Conservation (phyloP, 2,329 filamentous ascomycete genomes). For the Cladosporium halotolerans region DNA sequence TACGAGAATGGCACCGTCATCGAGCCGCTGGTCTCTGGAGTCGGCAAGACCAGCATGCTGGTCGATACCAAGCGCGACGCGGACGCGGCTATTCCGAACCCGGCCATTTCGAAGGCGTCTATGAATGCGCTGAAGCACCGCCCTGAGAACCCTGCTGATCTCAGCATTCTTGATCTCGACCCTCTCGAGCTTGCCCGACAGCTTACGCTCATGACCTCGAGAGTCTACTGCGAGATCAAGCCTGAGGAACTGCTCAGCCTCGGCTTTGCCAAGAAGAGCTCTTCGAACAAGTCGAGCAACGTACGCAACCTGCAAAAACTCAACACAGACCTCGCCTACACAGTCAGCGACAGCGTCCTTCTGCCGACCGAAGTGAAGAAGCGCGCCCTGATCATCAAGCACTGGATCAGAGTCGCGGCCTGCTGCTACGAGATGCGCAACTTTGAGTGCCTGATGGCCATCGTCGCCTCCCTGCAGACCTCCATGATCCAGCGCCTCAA, state of each 20-base stretch:
- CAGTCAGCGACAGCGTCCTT: constrained; percentile 89
- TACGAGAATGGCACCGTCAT: constrained; percentile 35
- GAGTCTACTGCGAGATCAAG: constrained; percentile 83
- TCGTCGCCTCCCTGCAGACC: constrained; percentile 88
- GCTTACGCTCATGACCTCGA: constrained; percentile 85
- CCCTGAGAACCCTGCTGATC: constrained; percentile 62
- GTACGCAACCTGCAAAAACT: constrained; percentile 91
- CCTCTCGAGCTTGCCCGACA: constrained; percentile 86
- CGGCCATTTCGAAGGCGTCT: constrained; percentile 70
- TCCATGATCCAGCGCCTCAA: constrained; percentile 83
- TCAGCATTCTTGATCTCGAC: constrained; percentile 84
- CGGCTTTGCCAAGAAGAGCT: constrained; percentile 88
- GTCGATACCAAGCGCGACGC: constrained; percentile 51
- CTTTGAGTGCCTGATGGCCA: constrained; percentile 94
- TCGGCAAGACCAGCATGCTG: constrained; percentile 79
- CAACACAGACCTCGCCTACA: constrained; percentile 84
- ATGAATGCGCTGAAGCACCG: constrained; percentile 64
- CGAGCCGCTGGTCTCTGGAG: constrained; percentile 64
- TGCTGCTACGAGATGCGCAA: constrained; percentile 87
- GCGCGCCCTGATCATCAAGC: constrained; percentile 83
- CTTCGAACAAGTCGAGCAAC: constrained; percentile 66
- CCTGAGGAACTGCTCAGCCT: constrained; percentile 86
- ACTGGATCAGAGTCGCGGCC: constrained; percentile 93
- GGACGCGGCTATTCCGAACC: constrained; percentile 49
- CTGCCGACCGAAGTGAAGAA: constrained; percentile 87